Evolutionary conservation across 1,139 yeast genomes (phyloP), one percentile per base, ranked within the genome.

Genomic region (Zygoascus sp.): DNA sequence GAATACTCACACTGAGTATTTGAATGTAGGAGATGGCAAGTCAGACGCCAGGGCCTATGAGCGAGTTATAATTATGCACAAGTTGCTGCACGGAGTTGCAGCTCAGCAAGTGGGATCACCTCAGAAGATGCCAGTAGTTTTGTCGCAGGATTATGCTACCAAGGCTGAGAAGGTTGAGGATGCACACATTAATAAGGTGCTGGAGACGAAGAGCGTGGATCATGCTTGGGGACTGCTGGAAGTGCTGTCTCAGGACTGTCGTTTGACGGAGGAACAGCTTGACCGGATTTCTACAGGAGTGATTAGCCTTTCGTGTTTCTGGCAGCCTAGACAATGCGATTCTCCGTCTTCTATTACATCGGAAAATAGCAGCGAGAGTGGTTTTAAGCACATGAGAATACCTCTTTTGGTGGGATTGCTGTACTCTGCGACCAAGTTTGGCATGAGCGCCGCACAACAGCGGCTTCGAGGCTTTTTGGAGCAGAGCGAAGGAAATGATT

Each of bases 1-100:
- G n/a, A 46, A 32, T 28, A 21, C 44, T 15, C 48, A 50, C 23
- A 49, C 53, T 3, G 56, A 55, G 37, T 53, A 55, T 47, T 45
- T 60, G 25, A 53, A 53, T 5, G 58, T 56, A 13, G 55, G 55
- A 6, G 61, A 57, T 8, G 46, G 46, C 8, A 22, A 39, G 21
- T 9, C 37, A n/a, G 66, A 62, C 46, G 47, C 49, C 22, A 53
- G 42, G 7, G 42, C 61, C 11, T 43, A 52, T 20, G 46, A 47
- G n/a, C 48, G 57, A 21, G 44, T 58, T 5, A 25, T 46, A 27
- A 48, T 52, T 11, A 47, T 62, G 23, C 59, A 59, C 46, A 42
- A 49, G 44, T 48, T 60, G 9, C 42, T 61, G 3, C 30, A 40
- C 34, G 42, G 42, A 16, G 23, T 40, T 6, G 15, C 36, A 19